Conservation (phyloP, 495 filamentous ascomycete species). For the Margaritispora aquatica region DNA sequence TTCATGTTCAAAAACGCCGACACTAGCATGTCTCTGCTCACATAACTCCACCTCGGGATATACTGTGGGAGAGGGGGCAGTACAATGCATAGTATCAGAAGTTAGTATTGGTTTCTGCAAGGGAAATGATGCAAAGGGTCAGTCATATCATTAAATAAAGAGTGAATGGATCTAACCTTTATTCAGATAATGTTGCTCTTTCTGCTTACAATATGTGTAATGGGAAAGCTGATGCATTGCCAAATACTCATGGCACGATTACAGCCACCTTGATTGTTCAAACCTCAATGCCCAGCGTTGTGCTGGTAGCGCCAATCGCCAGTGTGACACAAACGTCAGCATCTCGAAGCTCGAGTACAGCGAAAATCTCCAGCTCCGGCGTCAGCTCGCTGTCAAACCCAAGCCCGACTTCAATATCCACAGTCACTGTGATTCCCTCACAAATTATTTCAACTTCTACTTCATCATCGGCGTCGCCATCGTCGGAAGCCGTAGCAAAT, state of each 20-base stretch:
- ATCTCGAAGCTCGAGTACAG: slow-evolving; percentile 7
- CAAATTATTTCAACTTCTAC: slow-evolving; percentile 9
- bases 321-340: neutral
- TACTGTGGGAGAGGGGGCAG: slow-evolving; percentile 62
- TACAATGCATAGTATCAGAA: slow-evolving; percentile 54
- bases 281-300: slow-evolving; percentile 17
- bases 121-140: slow-evolving; percentile 31
- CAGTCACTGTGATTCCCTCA: slow-evolving; percentile 12
- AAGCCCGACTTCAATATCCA: neutral
- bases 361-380: neutral
- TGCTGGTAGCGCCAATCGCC: slow-evolving; percentile 11
- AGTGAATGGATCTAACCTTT: slow-evolving; percentile 21
- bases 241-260: slow-evolving; percentile 54
- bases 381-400: too few relatives aligned
- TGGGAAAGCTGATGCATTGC: slow-evolving; percentile 41
- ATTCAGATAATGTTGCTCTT: slow-evolving; percentile 18
- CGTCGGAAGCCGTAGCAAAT: slow-evolving; percentile 18
- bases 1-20: slow-evolving; percentile 40
- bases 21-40: slow-evolving; percentile 57
- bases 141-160: slow-evolving; percentile 5
- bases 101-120: slow-evolving; percentile 33
- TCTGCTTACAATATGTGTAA: slow-evolving; percentile 55
- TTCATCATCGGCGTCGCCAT: slow-evolving; percentile 12
- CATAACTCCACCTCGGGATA: slow-evolving; percentile 53
- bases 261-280: slow-evolving; percentile 47